Conservation (phyloP, 1,139 yeast genomes). For the Suhomyces yuchorum region DNA sequence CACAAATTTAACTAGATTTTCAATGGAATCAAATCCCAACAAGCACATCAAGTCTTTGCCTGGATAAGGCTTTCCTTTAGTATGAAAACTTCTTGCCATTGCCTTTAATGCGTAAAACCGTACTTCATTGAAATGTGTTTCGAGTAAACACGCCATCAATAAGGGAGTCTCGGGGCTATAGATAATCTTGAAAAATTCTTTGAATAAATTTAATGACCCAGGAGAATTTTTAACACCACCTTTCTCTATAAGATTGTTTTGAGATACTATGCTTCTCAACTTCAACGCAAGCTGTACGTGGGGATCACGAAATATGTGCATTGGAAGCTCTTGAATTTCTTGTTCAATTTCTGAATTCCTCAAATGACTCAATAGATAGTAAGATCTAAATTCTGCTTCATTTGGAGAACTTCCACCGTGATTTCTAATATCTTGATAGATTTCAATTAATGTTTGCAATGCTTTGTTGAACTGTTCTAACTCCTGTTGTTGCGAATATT, state of each 20-base stretch:
- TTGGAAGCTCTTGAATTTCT: conserved; percentile 71
- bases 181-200: conserved; percentile 62
- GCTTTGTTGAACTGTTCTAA: conserved; percentile 93
- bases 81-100: conserved; percentile 68
- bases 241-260: conserved; percentile 62
- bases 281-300: conserved; percentile 72
- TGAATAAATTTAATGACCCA: conserved; percentile 64
- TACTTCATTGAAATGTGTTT: conserved; percentile 78
- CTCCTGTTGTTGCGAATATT: conserved; percentile 93
- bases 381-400: conserved; percentile 93
- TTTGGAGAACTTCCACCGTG: conserved; percentile 80
- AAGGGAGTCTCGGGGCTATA: conserved; percentile 59
- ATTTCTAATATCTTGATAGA: conserved; percentile 77
- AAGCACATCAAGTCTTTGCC: conserved; percentile 47
- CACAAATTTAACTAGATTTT: conserved; percentile 59
- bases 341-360: conserved; percentile 86
- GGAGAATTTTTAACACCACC: conserved; percentile 54
- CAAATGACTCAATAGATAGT: conserved; percentile 75
- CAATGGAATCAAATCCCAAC: conserved; percentile 66
- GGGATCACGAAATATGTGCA: conserved; percentile 51
- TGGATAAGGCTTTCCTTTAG: conserved; percentile 67
- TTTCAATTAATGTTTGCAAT: conserved; percentile 83
- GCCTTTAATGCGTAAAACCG: conserved; percentile 75
- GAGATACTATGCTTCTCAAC: conserved; percentile 65
- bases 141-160: conserved; percentile 72